These are phyloP conservation scores for Nannochloris sp. DNA, from an alignment of 139 green algal species.

Conservation along the genomic window DNA sequence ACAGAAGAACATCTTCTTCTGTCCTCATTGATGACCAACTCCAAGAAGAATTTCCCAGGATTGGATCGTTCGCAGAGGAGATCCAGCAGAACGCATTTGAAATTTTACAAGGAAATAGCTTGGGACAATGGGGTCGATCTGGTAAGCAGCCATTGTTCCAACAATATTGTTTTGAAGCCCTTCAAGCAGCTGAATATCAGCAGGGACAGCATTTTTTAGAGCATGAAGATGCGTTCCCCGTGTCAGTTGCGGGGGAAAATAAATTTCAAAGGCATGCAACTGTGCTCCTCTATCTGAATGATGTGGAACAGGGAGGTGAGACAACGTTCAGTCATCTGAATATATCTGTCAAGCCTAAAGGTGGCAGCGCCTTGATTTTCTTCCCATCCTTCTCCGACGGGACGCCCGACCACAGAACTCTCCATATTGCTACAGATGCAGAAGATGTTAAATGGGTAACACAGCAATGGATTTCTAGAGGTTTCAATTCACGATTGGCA, in stretches of 20 bases:
- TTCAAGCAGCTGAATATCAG: constrained; percentile 56
- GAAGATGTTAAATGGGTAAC: constrained; percentile 57
- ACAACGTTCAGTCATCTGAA: constrained; percentile 58
- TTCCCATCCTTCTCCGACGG: constrained; percentile 60
- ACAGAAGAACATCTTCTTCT: constrained; percentile 25
- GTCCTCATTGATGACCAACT: constrained; percentile 32
- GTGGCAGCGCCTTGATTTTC: constrained; percentile 62
- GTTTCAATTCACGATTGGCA: constrained; percentile 6
- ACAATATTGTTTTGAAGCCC: constrained; percentile 53
- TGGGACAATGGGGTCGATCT: constrained; percentile 25
- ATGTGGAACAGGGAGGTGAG: constrained; percentile 35
- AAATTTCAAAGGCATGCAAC: constrained; percentile 66
- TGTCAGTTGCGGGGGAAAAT: constrained; percentile 38
- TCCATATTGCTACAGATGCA: constrained; percentile 63
- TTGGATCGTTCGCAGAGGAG: not conserved
- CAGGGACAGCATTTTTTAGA: constrained; percentile 51
- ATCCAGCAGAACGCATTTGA: constrained; percentile 28
- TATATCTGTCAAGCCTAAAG: constrained; percentile 40
- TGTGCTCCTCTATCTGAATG: constrained; percentile 69
- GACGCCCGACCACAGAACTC: constrained; percentile 42
- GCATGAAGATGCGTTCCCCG: constrained; percentile 65
- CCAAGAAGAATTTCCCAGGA: constrained; percentile 1
- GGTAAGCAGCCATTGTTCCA: constrained; percentile 34
- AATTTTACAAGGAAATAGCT: constrained; percentile 13
- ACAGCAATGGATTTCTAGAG: constrained; percentile 59